Percentiles rank a stretch among this genome's conserved stretches.
phyloP scores from a whole-genome alignment of 2,329 filamentous ascomycete species.

The Sporothrix pallida region DNA sequence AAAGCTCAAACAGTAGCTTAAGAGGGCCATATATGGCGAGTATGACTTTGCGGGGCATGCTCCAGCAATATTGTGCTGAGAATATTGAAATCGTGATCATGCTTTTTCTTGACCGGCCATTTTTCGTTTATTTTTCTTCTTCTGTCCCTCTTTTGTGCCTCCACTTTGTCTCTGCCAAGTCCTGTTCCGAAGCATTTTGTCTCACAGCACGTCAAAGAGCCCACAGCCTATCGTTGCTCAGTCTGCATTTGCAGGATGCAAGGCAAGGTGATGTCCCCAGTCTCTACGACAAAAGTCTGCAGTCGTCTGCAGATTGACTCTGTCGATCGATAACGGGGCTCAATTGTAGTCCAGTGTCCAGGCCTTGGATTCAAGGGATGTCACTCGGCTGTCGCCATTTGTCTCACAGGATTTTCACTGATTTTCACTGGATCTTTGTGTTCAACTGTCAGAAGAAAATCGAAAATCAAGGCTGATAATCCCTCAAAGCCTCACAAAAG shows the following conservation, averaged over 20 bases:
- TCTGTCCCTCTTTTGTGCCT: neutral
- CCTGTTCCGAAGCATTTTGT: neutral
- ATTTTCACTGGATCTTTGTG: too few species aligned
- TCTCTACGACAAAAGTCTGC: neutral
- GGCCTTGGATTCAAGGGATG: constrained; percentile 11
- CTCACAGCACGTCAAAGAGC: constrained; percentile 14
- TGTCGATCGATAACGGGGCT: neutral
- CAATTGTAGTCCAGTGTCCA: neutral
- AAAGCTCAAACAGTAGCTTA: neutral
- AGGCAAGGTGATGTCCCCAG: neutral
- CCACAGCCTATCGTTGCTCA: neutral
- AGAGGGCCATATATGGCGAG: neutral
- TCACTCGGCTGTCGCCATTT: constrained; percentile 15
- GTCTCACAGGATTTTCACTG: constrained; percentile 17
- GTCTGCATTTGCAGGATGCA: constrained; percentile 1
- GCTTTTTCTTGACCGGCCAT: too few species aligned
- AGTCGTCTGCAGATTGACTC: neutral
- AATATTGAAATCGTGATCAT: neutral
- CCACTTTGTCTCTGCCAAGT: neutral
- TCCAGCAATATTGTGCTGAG: neutral
- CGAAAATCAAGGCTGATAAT: neutral
- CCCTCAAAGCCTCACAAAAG: neutral
- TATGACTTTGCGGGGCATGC: neutral
- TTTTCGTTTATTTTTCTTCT: neutral
- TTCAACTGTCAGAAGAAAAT: neutral